A percentile compares a stretch with the other conserved stretches of the same genome.
These are phyloP conservation scores for Hemisphaericaspora nanyangensis DNA, from an alignment of 805 yeast genomes.

Conservation along the genomic window DNA sequence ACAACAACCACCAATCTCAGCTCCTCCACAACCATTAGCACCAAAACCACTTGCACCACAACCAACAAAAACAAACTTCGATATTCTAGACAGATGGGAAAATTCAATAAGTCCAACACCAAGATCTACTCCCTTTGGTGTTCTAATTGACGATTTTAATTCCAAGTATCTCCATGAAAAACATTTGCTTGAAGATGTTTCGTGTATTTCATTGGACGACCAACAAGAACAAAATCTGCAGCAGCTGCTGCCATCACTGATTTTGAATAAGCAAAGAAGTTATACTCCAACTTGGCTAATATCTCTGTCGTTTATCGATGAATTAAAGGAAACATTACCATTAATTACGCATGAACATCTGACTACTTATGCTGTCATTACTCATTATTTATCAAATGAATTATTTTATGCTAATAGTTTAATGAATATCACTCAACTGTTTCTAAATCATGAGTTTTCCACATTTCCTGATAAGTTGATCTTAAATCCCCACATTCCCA, in stretches of 20 bases:
- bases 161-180: not conserved
- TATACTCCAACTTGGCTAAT: not conserved
- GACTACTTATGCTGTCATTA: not conserved
- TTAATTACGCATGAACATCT: not conserved
- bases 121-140: conserved; percentile 5
- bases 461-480: conserved; percentile 2
- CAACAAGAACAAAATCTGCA: not conserved
- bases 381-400: conserved; percentile 8
- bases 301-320: not conserved
- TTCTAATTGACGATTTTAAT: not conserved
- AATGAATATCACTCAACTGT: conserved; percentile 4
- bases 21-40: not conserved
- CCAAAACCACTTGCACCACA: conserved; percentile 5
- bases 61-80: conserved; percentile 4
- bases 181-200: not conserved
- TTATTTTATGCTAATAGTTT: conserved; percentile 9
- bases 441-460: conserved; percentile 6
- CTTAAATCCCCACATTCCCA: conserved; percentile 6
- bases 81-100: not conserved
- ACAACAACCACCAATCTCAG: not conserved
- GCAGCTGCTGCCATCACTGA: not conserved
- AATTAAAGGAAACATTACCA: not conserved
- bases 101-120: conserved; percentile 1
- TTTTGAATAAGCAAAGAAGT: no score
- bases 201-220: not conserved